Evolutionary conservation across 1,284 basidiomycete genomes (phyloP).

Genomic region (Megacollybia platyphylla): DNA sequence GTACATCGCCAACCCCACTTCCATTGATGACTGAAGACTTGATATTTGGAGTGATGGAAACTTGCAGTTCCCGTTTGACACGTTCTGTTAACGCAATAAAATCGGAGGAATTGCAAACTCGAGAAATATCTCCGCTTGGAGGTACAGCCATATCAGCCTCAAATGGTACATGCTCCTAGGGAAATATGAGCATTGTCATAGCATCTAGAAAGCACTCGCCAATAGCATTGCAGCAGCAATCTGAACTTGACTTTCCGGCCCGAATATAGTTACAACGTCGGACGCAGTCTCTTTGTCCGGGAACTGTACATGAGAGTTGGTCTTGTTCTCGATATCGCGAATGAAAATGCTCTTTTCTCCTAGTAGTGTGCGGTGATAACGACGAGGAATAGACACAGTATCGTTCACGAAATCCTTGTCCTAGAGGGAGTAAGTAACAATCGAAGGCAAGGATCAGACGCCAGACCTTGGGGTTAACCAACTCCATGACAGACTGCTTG

Average conservation of each 20-base stretch:
- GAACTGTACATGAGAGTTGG: constrained; percentile 89
- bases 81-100: constrained; percentile 78
- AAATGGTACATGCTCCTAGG: constrained; percentile 90
- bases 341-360: constrained; percentile 97
- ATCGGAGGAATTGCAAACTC: constrained; percentile 66
- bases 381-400: constrained; percentile 83
- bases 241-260: constrained; percentile 93
- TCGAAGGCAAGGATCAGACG: constrained; percentile 2
- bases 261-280: constrained; percentile 87
- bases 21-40: constrained; percentile 33
- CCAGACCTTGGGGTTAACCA: constrained; percentile 87
- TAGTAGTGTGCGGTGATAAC: constrained; percentile 89
- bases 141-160: constrained; percentile 93
- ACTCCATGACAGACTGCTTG: constrained; percentile 94
- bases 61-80: constrained; percentile 89
- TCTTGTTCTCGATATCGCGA: constrained; percentile 94
- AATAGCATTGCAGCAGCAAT: constrained; percentile 94
- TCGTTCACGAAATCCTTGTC: constrained; percentile 97
- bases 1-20: constrained; percentile 28
- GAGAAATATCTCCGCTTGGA: constrained; percentile 66
- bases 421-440: constrained; percentile 22
- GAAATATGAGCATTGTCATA: constrained; percentile 1
- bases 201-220: constrained; percentile 27
- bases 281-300: constrained; percentile 93
- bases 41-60: constrained; percentile 73